Base-by-base conservation (phyloP, 1,284 basidiomycete genomes). In the Cronartium quercuum region DNA sequence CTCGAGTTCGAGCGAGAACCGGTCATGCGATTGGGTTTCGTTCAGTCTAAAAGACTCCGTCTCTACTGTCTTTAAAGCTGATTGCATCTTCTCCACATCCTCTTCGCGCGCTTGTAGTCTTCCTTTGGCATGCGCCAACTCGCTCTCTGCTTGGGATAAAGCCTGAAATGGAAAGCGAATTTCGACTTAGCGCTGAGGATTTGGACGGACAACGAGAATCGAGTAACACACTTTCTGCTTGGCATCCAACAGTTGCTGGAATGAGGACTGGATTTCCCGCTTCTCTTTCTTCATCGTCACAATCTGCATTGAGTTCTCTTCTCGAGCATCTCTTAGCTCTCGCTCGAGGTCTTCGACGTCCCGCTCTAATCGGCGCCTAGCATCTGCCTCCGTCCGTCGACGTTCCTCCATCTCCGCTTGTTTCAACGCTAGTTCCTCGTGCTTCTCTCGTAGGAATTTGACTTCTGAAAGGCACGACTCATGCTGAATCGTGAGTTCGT, bases 1-100 rank as follows among this genome's bases (percentile, higher is more conserved):
- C 82, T 98, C 94, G 35, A 97, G 86, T 81, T 96, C 91, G 51
- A 98, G 83, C 0, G 91, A 91, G 84, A 92, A 92, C 73, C 88
- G 86, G 63, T 92, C 90, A 10, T 89, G 90, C 0, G 90, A 90
- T 78, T 90, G 89, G 38, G 88, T 86, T 83, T 93, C 90, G 47
- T 92, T 92, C 5, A 89, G 84, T 76, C 88, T 87, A 83, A 88
- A 88, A 5, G 82, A 78, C 74, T 85, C 84, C 12, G 83, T 83
- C 78, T 91, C 90, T 67, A 88, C 80, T 0, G 83, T 82, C 77
- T 88, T 87, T 35, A 96, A 84, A 0, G 88, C 88, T 3, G 83
- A 82, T 81, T 97, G 91, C 4, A 97, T 86, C 0, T 87, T 86
- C 0, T 84, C 84, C 2, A 95, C 83, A 80, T 96, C 93, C 1